Evolutionary conservation across 2,329 filamentous ascomycete species (phyloP), one percentile per base, ranked within the genome.

Genomic region (Botrytis fragariae): DNA sequence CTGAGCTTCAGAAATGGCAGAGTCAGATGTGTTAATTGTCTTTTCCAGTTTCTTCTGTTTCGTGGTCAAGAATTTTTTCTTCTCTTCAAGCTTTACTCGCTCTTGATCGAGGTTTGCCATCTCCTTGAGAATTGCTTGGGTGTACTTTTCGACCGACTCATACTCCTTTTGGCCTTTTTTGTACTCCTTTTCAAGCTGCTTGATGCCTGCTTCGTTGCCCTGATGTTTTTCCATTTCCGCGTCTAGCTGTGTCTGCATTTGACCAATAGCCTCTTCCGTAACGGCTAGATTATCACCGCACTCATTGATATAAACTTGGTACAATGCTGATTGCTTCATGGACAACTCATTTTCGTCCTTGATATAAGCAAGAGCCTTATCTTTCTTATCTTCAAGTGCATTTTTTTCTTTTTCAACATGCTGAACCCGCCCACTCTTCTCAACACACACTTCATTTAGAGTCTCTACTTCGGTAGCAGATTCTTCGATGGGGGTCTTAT

Each of bases 341-440:
- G 91, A 90, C 57, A 99, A 86, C 81, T 98, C 95, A 78, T 99
- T 99, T 81, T 99, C 96, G 77, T 98, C 94, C 37, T 89, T 90
- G 75, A 99, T 91, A 80, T 90, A 98, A 1, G 93, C 91, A 12
- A 99, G 84, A 0, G 96, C 97, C 82, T 95, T 94, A 81, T 98
- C 92, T 84, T 99, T 99, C 86, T 98, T 98, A 82, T 97, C 95
- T 80, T 98, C 96, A 3, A 99, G 88, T 65, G 90, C 87, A 77
- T 93, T 93, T 86, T 94, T 98, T 83, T 99, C 96, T 82, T 98
- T 99, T 82, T 99, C 96, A 1, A 99, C 96, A 79, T 98, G 95
- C 83, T 98, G 94, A 1, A 99, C 96, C 75, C 97, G 93, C 51
- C 91, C 93, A 78, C 93, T 97, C 86, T 99, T 99, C 82, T 99